A percentile compares a stretch with the other conserved stretches of the same genome.
Conservation (phyloP, 805 yeast species). For the Nakazawaea anatomiae region DNA sequence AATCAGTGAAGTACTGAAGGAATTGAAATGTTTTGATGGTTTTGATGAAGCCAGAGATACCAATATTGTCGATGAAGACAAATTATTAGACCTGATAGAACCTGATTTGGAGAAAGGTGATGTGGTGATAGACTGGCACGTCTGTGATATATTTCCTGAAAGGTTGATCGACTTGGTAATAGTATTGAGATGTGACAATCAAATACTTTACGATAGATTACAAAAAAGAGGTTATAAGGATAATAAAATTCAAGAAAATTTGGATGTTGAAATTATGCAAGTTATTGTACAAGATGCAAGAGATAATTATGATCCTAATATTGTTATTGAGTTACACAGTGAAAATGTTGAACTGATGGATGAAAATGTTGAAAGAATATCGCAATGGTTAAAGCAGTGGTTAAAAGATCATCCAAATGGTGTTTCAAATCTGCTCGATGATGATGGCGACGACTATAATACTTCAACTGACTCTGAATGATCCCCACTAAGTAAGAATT, state of each 20-base stretch:
- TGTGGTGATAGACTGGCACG: slow-evolving; percentile 93
- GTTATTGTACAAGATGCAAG: slow-evolving; percentile 81
- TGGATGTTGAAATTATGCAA: slow-evolving; percentile 97
- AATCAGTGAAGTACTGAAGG: slow-evolving; percentile 78
- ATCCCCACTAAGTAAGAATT: slow-evolving; percentile 31
- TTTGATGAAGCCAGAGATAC: slow-evolving; percentile 83
- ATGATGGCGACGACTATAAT: slow-evolving; percentile 6
- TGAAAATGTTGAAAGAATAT: slow-evolving; percentile 71
- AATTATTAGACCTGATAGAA: slow-evolving; percentile 74
- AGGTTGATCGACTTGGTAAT: slow-evolving; percentile 87
- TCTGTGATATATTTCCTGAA: slow-evolving; percentile 93
- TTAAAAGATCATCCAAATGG: slow-evolving; percentile 55
- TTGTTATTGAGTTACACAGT: slow-evolving; percentile 76
- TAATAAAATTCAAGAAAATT: slow-evolving; percentile 79
- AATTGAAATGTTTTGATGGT: slow-evolving; percentile 70
- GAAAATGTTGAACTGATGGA: slow-evolving; percentile 74
- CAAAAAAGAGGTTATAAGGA: slow-evolving; percentile 72
- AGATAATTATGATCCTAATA: slow-evolving; percentile 72
- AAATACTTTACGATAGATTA: slow-evolving; percentile 68
- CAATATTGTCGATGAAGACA: slow-evolving; percentile 89
- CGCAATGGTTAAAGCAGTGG: slow-evolving; percentile 77
- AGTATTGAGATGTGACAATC: slow-evolving; percentile 76
- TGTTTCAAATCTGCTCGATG: slow-evolving; percentile 42
- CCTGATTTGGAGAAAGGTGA: slow-evolving; percentile 81
- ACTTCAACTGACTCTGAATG: background rate